Base-by-base conservation (phyloP, 1,139 yeast genomes). In the Geotrichum restrictum region DNA sequence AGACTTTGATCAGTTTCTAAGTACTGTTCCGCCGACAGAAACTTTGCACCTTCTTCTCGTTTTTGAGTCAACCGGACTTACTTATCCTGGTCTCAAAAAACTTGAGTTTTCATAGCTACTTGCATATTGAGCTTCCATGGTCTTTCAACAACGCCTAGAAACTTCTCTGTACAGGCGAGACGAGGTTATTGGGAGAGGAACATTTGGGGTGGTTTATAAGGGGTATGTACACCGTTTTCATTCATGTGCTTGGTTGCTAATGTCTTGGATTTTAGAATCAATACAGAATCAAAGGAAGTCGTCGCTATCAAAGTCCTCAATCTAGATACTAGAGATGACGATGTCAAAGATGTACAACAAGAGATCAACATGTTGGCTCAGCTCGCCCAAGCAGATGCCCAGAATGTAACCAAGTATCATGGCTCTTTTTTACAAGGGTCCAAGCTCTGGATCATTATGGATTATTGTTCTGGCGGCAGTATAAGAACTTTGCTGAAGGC, bases 381-480 rank as follows among this genome's bases (percentile, higher is more conserved):
- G 60, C 74, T 94, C 59, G 86, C 88, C 60, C 82, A 81, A 54
- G 85, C 85, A 2, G 96, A 96, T 27, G 71, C 70, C 29, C 64
- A 67, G 45, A 94, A 94, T 62, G 89, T 94, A 48, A 89, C 96
- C 2, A 91, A 85, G 60, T 94, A 94, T 70, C 87, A 86, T 66
- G 98, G 97, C 0, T 85, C 95, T 0, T 86, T 85, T 59, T 70
- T 94, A 40, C 80, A 83, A 57, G 97, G 93, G 47, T 86, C 97
- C 8, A 85, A 88, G 64, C 74, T 94, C 36, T 94, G 99, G 98
- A 91, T 94, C 66, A 82, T 94, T 54, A 94, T 94, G 98, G 98
- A 94, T 66, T 81, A 87, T 65, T 93, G 98, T 69, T 95, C 96
- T 1, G 99, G 98, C 13, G 99, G 99, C 0, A 87, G 96, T 0